Conservation (phyloP, 2,329 filamentous ascomycete species). For the Claviceps pazoutovae region DNA sequence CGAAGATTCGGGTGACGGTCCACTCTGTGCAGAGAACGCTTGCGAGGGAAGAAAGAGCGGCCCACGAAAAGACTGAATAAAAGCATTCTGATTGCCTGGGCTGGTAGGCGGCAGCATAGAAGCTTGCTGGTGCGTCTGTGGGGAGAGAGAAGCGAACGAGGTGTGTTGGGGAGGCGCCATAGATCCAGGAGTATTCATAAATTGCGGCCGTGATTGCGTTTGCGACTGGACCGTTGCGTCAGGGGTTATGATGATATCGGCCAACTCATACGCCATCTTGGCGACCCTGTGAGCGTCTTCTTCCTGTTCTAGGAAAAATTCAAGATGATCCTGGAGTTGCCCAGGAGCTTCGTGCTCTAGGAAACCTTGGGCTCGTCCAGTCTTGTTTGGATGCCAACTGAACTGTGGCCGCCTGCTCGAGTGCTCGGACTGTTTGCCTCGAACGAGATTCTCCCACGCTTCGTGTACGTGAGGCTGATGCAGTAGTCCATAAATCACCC, state of each 20-base stretch:
- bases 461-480: conserved; percentile 49
- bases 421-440: conserved; percentile 40
- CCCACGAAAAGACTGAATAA: conserved; percentile 17
- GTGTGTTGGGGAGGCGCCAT: conserved; percentile 15
- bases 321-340: conserved; percentile 49
- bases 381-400: conserved; percentile 45
- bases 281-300: conserved; percentile 44
- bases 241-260: conserved; percentile 29
- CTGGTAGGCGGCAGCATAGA: conserved; percentile 12
- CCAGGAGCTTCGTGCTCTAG: conserved; percentile 49
- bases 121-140: conserved; percentile 17
- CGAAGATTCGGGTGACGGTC: conserved; percentile 20
- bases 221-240: conserved; percentile 11
- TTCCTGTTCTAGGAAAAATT: conserved; percentile 47
- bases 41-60: conserved; percentile 21
- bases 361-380: conserved; percentile 42
- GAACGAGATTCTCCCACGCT: conserved; percentile 45
- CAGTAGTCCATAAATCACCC: conserved; percentile 53
- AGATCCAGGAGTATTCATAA: conserved; percentile 12
- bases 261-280: conserved; percentile 43
- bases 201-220: conserved; percentile 11
- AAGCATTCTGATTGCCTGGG: conserved; percentile 12
- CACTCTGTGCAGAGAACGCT: conserved; percentile 13
- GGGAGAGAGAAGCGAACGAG: conserved; percentile 19
- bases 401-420: conserved; percentile 42